Conservation (phyloP, 345 rosid genomes). For the Syzygium grande region DNA sequence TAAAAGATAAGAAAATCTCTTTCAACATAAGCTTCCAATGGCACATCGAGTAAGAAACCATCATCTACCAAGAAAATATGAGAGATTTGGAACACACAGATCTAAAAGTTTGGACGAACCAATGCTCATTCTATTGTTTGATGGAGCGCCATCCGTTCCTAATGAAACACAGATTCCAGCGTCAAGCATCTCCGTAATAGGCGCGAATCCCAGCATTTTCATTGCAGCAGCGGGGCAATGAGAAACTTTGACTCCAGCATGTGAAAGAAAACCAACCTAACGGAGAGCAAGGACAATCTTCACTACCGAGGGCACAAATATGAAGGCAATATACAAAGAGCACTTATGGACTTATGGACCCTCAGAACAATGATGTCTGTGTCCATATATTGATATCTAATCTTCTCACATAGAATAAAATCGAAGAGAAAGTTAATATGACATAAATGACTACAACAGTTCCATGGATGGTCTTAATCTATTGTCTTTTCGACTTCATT, state of each 20-base stretch:
- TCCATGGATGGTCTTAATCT: not conserved
- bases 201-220: conserved; percentile 78
- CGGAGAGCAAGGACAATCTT: not conserved
- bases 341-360: not conserved
- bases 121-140: conserved; percentile 79
- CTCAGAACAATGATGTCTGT: not conserved
- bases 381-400: not conserved
- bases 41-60: not conserved
- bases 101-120: conserved; percentile 24
- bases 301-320: not conserved
- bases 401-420: not conserved
- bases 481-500: not conserved
- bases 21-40: not conserved
- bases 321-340: not conserved
- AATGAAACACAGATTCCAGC: conserved; percentile 58
- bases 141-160: conserved; percentile 84
- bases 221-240: conserved; percentile 72
- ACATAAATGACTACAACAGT: not conserved
- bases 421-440: not conserved
- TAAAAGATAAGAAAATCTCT: not conserved
- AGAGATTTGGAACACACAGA: not conserved
- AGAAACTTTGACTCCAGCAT: conserved; percentile 61
- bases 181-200: conserved; percentile 50
- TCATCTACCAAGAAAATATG: not conserved
- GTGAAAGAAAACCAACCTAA: conserved; percentile 54